Conservation (phyloP, 2,329 filamentous ascomycete genomes). For the Stemphylium beticola region DNA sequence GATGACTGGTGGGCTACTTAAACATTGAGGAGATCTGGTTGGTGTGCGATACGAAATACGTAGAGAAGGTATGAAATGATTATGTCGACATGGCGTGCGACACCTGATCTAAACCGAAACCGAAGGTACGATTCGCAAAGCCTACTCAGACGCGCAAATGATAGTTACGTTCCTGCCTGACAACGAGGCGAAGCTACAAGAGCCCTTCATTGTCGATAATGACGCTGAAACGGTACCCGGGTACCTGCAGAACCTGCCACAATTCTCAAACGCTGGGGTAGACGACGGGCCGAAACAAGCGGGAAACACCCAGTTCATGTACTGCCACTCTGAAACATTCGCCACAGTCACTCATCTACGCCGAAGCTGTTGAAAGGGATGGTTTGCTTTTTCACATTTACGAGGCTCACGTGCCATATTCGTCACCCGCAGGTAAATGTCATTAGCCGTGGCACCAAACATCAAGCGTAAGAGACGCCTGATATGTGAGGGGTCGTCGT, state of each 20-base stretch:
- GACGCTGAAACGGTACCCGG: constrained; percentile 32
- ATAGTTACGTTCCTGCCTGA: too few species aligned
- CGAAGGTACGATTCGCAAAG: not conserved
- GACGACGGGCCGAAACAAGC: constrained; percentile 6
- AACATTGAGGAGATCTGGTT: not conserved
- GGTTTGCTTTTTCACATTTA: too few species aligned
- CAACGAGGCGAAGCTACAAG: not conserved
- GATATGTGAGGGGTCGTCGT: constrained; percentile 9
- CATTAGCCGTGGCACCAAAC: constrained; percentile 17
- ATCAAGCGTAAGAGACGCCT: constrained; percentile 16
- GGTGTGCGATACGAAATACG: too few species aligned
- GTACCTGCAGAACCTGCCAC: constrained; percentile 42
- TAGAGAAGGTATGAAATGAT: too few species aligned
- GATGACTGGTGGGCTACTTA: not conserved
- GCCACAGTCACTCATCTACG: constrained; percentile 15
- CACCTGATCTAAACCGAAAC: not conserved
- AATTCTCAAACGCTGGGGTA: constrained; percentile 35
- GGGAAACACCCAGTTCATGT: constrained; percentile 12
- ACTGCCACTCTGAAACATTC: constrained; percentile 27
- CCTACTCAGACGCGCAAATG: too few species aligned
- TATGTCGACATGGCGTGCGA: too few species aligned
- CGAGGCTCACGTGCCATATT: too few species aligned
- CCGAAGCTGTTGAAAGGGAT: constrained; percentile 6
- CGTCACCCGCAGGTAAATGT: not conserved
- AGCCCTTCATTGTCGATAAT: not conserved